Evolutionary conservation across 1,284 basidiomycete species (phyloP), one percentile per base, ranked within the genome.

Genomic region (Sanguinoderma infundibulare): DNA sequence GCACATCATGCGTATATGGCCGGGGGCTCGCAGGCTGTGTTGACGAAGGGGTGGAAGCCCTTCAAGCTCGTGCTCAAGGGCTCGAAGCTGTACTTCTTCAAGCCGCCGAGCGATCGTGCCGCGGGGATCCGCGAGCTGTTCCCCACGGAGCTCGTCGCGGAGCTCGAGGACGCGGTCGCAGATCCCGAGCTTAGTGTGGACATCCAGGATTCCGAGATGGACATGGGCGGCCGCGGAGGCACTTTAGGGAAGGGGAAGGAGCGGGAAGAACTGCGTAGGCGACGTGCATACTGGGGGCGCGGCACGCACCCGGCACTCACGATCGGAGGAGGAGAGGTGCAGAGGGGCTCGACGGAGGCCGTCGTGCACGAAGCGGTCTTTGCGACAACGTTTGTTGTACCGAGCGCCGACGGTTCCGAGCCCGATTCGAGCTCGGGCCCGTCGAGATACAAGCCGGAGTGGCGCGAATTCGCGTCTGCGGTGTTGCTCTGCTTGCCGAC

Each of bases 41-140:
- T 85, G 3, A 74, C 82, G 0, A 92, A 89, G 70, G 86, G 85
- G 0, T 94, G 93, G 91, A 95, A 94, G 72, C 84, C 91, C 6
- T 92, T 85, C 77, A 94, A 94, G 75, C 81, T 89, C 39, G 87
- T 92, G 63, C 75, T 95, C 20, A 90, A 91, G 69, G 92, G 92
- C 3, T 86, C 88, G 14, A 94, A 94, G 72, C 69, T 95, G 55
- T 89, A 90, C 72, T 90, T 94, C 67, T 93, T 91, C 72, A 94
- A 95, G 70, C 86, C 90, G 0, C 90, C 92, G 0, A 78, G 81
- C 38, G 92, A 94, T 67, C 79, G 87, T 49, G 77, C 74, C 32
- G 76, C 80, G 1, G 87, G 81, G 1, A 80, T 93, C 53, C 89
- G 87, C 69, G 88, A 89, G 17, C 75, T 94, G 28, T 94, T 95